phyloP scores from a whole-genome alignment of 352 stramenopile species.

The Sclerospora graminicola region DNA sequence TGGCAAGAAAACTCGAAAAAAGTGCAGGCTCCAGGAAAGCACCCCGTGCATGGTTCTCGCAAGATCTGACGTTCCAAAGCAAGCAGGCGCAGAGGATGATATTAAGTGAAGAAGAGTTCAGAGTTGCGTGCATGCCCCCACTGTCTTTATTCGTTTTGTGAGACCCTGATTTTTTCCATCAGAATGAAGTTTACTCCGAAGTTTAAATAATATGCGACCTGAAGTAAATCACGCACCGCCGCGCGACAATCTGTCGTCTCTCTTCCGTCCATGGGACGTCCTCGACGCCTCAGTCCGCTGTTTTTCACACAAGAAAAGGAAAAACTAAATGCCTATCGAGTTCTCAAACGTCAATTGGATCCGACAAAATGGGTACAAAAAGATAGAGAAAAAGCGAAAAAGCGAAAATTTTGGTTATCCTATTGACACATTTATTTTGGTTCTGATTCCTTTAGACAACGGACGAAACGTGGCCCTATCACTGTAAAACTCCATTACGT shows the following conservation, averaged over 20 bases:
- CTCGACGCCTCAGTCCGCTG: constrained; percentile 47
- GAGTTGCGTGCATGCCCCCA: too few relatives aligned
- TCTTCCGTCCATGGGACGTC: constrained; percentile 59
- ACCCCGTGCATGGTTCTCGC: too few relatives aligned
- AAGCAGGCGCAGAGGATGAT: too few relatives aligned
- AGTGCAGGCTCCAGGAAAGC: too few relatives aligned
- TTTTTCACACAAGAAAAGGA: constrained; percentile 63
- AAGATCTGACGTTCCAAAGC: too few relatives aligned
- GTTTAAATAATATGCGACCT: constrained; percentile 51
- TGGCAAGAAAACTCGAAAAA: too few relatives aligned
- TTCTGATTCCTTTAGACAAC: constrained; percentile 6
- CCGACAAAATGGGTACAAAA: constrained; percentile 6
- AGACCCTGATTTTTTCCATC: constrained; percentile 60
- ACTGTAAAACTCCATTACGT: constrained; percentile 6
- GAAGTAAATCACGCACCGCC: constrained; percentile 42
- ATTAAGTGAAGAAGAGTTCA: too few relatives aligned
- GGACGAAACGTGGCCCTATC: constrained; percentile 18
- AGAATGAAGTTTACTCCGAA: constrained; percentile 76
- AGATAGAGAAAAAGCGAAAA: background rate
- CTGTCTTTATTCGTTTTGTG: constrained; percentile 60
- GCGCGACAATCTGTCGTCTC: constrained; percentile 61
- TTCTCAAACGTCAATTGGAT: constrained; percentile 23
- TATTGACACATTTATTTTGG: background rate
- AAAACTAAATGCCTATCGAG: constrained; percentile 53
- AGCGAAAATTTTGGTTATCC: background rate